Base-by-base conservation (phyloP, 257 asterid species). In the Solanum pimpinellifolium region DNA sequence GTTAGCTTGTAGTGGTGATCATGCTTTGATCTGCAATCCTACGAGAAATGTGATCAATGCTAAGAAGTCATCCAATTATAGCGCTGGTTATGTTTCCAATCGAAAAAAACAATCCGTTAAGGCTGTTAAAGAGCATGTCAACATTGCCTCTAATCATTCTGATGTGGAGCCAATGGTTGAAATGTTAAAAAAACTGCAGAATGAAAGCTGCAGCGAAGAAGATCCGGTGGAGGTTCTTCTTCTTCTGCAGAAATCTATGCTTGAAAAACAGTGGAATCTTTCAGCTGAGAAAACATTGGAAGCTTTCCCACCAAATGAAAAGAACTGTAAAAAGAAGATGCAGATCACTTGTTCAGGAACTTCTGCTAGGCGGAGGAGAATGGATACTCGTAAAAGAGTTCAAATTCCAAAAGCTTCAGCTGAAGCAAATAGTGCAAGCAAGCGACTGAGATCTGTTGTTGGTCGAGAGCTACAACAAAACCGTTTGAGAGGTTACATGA, bases 211-310 rank as follows among this genome's bases (percentile, higher is more conserved):
- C 2, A 91, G 92, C 87, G 87, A 89, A 16, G 95, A 91, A 47
- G 76, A 74, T 83, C 86, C 89, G 42, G 93, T 94, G 25, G 98
- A 95, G 85, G 98, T 97, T 52, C 90, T 97, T 83, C 98, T 97
- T 85, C 91, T 95, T 66, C 88, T 95, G 91, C 99, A 95, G 78
- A 97, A 95, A 87, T 95, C 96, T 78, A 92, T 97, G 92, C 98
- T 97, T 60, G 99, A 95, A 89, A 94, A 97, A 90, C 99, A 97
- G 88, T 97, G 98, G 98, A 94, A 92, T 90, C 97, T 96, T 86
- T 89, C 98, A 1, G 87, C 93, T 47, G 90, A 90, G 66, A 56
- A 83, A 9, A 49, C n/a, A 59, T 44, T 84, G 82, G 65, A 82
- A 65, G 62, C 20, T 35, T 9, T 82, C 33, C 82, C 87, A 20